phyloP scores from a whole-genome alignment of 2,329 filamentous ascomycete species.

The Pyrenophora teres region DNA sequence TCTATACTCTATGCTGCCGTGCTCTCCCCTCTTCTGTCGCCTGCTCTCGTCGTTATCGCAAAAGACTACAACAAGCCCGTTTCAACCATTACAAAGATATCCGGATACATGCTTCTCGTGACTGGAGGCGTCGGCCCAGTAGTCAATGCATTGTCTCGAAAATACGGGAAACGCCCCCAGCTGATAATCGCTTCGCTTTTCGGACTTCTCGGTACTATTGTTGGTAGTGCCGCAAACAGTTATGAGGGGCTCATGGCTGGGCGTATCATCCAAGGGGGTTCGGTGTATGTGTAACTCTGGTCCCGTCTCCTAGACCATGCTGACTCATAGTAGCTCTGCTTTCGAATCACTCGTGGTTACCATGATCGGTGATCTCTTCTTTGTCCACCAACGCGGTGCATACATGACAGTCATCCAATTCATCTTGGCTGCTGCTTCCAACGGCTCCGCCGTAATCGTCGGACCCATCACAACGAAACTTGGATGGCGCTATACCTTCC shows the following conservation, averaged over 20 bases:
- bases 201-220: conserved; percentile 36
- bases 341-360: conserved; percentile 45
- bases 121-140: conserved; percentile 42
- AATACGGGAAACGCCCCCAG: conserved; percentile 41
- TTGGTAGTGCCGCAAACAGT: conserved; percentile 32
- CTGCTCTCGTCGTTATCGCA: conserved; percentile 42
- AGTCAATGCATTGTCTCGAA: conserved; percentile 38
- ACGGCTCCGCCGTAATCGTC: conserved; percentile 45
- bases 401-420: conserved; percentile 45
- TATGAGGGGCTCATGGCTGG: conserved; percentile 40
- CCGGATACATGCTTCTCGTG: conserved; percentile 46
- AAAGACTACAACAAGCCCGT: conserved; percentile 33
- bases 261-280: conserved; percentile 42
- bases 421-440: conserved; percentile 43
- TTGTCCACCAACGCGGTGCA: conserved; percentile 44
- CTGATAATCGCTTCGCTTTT: conserved; percentile 40
- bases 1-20: conserved; percentile 42
- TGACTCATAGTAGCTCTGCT: conserved; percentile 29
- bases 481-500: conserved; percentile 51
- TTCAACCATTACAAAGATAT: conserved; percentile 44
- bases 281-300: conserved; percentile 12
- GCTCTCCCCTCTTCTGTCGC: conserved; percentile 42
- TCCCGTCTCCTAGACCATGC: conserved; percentile 16
- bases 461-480: conserved; percentile 43
- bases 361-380: conserved; percentile 45